Evolutionary conservation across 805 yeast species (phyloP).

Genomic region (Yarrowia porcina): DNA sequence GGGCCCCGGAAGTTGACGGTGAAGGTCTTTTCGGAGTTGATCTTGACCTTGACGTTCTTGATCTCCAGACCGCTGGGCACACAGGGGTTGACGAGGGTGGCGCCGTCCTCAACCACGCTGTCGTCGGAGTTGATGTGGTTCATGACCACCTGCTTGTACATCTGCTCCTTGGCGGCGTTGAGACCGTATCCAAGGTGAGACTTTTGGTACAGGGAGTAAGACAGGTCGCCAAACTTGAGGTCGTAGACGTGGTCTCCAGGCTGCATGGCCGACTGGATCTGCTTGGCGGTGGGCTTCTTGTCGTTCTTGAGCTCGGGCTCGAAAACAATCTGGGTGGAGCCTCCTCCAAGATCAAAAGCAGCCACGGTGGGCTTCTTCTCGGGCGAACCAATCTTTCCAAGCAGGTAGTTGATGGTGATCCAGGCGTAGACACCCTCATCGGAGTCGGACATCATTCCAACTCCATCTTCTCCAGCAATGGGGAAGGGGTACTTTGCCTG

Average conservation of each 20-base stretch:
- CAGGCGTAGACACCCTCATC: conserved; percentile 99
- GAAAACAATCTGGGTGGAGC: conserved; percentile 96
- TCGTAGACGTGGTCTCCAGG: conserved; percentile 88
- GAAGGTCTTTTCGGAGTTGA: conserved; percentile 46
- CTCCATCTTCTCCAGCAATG: conserved; percentile 80
- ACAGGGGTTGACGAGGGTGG: conserved; percentile 73
- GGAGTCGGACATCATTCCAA: conserved; percentile 90
- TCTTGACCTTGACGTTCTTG: conserved; percentile 57
- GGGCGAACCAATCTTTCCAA: conserved; percentile 86
- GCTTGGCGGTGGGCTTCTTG: conserved; percentile 18
- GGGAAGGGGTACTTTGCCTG: conserved; percentile 86
- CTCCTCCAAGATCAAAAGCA: conserved; percentile 97
- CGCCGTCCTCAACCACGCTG: conserved; percentile 39
- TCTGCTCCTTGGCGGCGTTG: conserved; percentile 86
- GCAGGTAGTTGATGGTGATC: conserved; percentile 91
- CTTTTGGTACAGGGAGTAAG: conserved; percentile 82
- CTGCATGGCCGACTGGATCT: conserved; percentile 45
- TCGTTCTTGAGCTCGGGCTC: conserved; percentile 73
- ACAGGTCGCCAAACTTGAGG: conserved; percentile 74
- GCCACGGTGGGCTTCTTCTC: conserved; percentile 86
- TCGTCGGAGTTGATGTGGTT: conserved; percentile 39
- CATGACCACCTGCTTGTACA: conserved; percentile 64
- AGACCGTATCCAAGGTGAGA: conserved; percentile 95
- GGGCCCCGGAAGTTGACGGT: conserved; percentile 67
- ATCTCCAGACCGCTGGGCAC: conserved; percentile 71